phyloP scores from a whole-genome alignment of 306 rosid species.

The Dalbergia cultrata region DNA sequence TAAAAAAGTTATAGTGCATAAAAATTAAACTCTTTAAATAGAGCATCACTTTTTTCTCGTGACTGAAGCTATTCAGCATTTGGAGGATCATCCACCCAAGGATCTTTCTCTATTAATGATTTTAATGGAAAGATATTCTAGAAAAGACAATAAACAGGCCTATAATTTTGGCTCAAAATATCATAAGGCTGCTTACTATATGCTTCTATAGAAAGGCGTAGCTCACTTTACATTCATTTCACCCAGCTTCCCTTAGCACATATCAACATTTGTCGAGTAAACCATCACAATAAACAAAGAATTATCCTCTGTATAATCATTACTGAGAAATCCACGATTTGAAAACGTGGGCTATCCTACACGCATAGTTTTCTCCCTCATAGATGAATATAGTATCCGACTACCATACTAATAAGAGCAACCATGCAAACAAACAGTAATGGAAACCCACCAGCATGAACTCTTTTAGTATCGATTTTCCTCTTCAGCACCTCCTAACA shows the following conservation, averaged over 20 bases:
- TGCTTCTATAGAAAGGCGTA: slow-evolving; percentile 37
- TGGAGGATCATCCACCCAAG: neutral
- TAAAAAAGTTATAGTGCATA: too few species aligned
- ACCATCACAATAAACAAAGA: slow-evolving; percentile 54
- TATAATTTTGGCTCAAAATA: neutral
- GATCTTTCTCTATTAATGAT: too few species aligned
- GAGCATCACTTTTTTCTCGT: too few species aligned
- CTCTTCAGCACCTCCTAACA: slow-evolving; percentile 72
- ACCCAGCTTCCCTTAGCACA: slow-evolving; percentile 48
- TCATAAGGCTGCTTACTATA: slow-evolving; percentile 32
- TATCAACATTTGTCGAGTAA: slow-evolving; percentile 48
- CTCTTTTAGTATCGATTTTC: slow-evolving; percentile 51
- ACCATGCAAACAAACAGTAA: slow-evolving; percentile 75
- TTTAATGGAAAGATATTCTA: neutral
- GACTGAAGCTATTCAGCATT: too few species aligned
- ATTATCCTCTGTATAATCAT: slow-evolving; percentile 43
- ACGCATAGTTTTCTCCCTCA: slow-evolving; percentile 45
- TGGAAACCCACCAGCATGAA: slow-evolving; percentile 86
- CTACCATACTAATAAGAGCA: slow-evolving; percentile 68
- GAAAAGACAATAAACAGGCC: neutral
- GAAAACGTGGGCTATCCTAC: slow-evolving; percentile 15
- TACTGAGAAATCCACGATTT: slow-evolving; percentile 40
- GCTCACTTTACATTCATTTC: slow-evolving; percentile 53
- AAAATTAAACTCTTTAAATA: too few species aligned
- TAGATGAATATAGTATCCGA: slow-evolving; percentile 76